These are phyloP conservation scores for Trypanosoma theileri DNA, from an alignment of 208 protist species.

Conservation along the genomic window DNA sequence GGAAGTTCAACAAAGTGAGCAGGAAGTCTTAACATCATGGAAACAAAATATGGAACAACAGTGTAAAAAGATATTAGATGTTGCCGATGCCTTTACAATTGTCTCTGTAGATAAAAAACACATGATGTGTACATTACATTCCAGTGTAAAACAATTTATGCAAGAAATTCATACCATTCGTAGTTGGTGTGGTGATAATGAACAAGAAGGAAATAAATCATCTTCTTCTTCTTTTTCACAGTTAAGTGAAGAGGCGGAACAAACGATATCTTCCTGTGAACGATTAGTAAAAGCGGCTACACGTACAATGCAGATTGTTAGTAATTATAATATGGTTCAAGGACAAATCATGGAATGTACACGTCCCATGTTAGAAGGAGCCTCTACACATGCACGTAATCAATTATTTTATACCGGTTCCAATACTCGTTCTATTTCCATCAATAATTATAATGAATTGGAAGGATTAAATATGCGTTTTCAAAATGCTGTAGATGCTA, in stretches of 20 bases:
- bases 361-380: slow-evolving; percentile 60
- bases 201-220: slow-evolving; percentile 11
- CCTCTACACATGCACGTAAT: slow-evolving; percentile 46
- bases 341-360: slow-evolving; percentile 76
- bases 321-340: slow-evolving; percentile 85
- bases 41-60: slow-evolving; percentile 41
- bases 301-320: slow-evolving; percentile 74
- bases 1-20: slow-evolving; percentile 25
- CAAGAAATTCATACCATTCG: slow-evolving; percentile 71
- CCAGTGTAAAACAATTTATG: slow-evolving; percentile 55
- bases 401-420: slow-evolving; percentile 68
- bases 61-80: slow-evolving; percentile 38
- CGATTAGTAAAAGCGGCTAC: slow-evolving; percentile 47
- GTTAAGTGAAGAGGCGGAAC: slow-evolving; percentile 41
- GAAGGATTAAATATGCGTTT: slow-evolving; percentile 81
- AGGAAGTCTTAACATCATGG: slow-evolving; percentile 27
- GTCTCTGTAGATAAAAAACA: slow-evolving; percentile 32
- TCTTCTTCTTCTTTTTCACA: too few relatives aligned
- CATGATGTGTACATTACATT: slow-evolving; percentile 61
- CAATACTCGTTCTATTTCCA: slow-evolving; percentile 42
- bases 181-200: slow-evolving; percentile 35
- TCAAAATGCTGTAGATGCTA: slow-evolving; percentile 75
- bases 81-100: slow-evolving; percentile 51
- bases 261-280: slow-evolving; percentile 47
- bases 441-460: slow-evolving; percentile 80